Conservation (phyloP, 2,329 filamentous ascomycete species). For the Lachnellula arida region DNA sequence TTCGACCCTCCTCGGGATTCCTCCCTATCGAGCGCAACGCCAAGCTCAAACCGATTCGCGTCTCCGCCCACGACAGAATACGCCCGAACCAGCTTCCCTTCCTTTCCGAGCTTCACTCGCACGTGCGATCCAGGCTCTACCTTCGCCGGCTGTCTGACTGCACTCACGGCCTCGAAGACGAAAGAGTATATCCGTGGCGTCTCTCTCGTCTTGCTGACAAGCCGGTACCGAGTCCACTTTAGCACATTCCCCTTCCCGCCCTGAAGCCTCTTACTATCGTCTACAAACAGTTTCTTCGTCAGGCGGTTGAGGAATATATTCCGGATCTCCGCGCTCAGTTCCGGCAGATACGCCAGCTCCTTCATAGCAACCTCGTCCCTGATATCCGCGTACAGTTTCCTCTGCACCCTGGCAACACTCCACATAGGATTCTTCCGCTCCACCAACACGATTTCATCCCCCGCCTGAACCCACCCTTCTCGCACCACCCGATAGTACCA, state of each 20-base stretch:
- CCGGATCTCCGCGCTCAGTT: conserved; percentile 9
- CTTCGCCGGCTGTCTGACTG: conserved; percentile 25
- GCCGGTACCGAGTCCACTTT: conserved; percentile 31
- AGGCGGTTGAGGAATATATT: conserved; percentile 5
- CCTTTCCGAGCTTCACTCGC: conserved; percentile 49
- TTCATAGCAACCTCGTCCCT: conserved; percentile 24
- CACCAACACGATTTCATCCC: conserved; percentile 51
- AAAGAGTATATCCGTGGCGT: conserved; percentile 48
- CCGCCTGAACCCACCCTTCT: conserved; percentile 47
- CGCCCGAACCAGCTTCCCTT: conserved; percentile 43
- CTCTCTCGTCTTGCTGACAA: conserved; percentile 46
- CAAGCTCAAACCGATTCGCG: conserved; percentile 43
- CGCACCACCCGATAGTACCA: conserved; percentile 60
- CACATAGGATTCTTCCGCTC: conserved; percentile 52
- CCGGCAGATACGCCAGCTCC: conserved; percentile 9
- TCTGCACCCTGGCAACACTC: conserved; percentile 57
- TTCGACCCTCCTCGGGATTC: conserved; percentile 53
- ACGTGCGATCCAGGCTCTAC: conserved; percentile 46
- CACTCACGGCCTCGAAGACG: conserved; percentile 43
- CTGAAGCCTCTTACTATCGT: conserved; percentile 13
- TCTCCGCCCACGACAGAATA: conserved; percentile 48
- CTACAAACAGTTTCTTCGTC: conserved; percentile 22
- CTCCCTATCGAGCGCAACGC: conserved; percentile 47
- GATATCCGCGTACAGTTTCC: conserved; percentile 52
- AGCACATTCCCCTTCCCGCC: conserved; percentile 1